These are phyloP conservation scores for Stenogyne calaminthoides DNA, from an alignment of 305 asterid species.

Conservation along the genomic window DNA sequence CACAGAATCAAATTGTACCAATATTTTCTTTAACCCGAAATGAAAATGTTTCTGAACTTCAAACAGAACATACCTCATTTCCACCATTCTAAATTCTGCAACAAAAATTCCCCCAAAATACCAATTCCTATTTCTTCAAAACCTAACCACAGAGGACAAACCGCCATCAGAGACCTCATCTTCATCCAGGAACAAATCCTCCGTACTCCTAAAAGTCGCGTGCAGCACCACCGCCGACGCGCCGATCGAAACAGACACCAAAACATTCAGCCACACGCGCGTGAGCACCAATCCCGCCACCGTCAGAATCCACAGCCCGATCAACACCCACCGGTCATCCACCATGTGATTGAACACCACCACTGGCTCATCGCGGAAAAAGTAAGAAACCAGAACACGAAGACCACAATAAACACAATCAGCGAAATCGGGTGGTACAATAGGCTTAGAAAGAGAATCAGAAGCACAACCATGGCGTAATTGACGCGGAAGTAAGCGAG, in stretches of 20 bases:
- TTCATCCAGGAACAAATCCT: constrained; percentile 70
- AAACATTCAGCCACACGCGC: constrained; percentile 64
- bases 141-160: constrained; percentile 55
- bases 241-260: constrained; percentile 52
- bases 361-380: constrained; percentile 66
- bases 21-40: not conserved
- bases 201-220: constrained; percentile 64
- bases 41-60: not conserved
- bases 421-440: constrained; percentile 69
- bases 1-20: not conserved
- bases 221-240: constrained; percentile 47
- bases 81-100: constrained; percentile 19
- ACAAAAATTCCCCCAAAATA: constrained; percentile 13
- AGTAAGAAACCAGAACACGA: constrained; percentile 57
- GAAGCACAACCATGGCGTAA: constrained; percentile 49
- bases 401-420: constrained; percentile 55
- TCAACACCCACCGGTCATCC: constrained; percentile 59
- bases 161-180: constrained; percentile 61
- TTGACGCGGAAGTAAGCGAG: constrained; percentile 71
- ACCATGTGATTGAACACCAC: constrained; percentile 50
- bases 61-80: not conserved
- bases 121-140: constrained; percentile 7
- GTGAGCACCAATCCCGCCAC: constrained; percentile 54
- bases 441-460: constrained; percentile 60
- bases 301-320: constrained; percentile 48